Evolutionary conservation across 208 protist species (phyloP), one percentile per base, ranked within the genome.

Genomic region (Trypanosoma cruzi): DNA sequence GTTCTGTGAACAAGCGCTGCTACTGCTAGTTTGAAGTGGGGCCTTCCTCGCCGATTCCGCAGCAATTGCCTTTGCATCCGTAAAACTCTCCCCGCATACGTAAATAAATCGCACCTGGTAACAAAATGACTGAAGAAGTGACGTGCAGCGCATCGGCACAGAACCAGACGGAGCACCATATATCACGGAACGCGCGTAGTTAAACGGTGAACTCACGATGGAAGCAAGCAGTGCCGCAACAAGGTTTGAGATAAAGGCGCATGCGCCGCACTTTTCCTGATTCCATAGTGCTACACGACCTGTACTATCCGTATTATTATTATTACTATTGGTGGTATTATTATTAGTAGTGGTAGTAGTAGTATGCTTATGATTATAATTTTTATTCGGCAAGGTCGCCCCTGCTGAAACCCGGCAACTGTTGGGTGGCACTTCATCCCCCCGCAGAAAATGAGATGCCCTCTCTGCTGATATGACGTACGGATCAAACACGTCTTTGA

Each of bases 131-230:
- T 82, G 82, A 6, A 93, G 73, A 32, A 97, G 80, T 1, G 66
- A 56, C 0, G 71, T 49, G 75, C 86, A 89, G 56, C 86, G 77
- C 44, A 97, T 78, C 13, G 88, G 88, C 37, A 86, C 82, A 6
- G 89, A 84, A 0, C 82, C 81, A 1, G 84, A 64, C 0, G 92
- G 88, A 37, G 88, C 87, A 20, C 88, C 88, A 64, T 97, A 97
- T 28, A 93, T 84, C 14, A 97, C 73, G 7, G 86, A 89, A 18
- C 92, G 86, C 10, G 94, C 84, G 64, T 95, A 97, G 61, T 97
- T 97, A 58, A 95, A 90, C 0, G 92, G 92, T 13, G 92, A 90
- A 63, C 88, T 94, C 58, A 90, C 29, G 8, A 93, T 81, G 26
- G 92, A 95, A 13, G 92, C 92, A 5, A 84, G 46, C 14, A 95